Evolutionary conservation across 2,329 filamentous ascomycete genomes (phyloP).

Genomic region (Beauveria rudraprayagi): DNA sequence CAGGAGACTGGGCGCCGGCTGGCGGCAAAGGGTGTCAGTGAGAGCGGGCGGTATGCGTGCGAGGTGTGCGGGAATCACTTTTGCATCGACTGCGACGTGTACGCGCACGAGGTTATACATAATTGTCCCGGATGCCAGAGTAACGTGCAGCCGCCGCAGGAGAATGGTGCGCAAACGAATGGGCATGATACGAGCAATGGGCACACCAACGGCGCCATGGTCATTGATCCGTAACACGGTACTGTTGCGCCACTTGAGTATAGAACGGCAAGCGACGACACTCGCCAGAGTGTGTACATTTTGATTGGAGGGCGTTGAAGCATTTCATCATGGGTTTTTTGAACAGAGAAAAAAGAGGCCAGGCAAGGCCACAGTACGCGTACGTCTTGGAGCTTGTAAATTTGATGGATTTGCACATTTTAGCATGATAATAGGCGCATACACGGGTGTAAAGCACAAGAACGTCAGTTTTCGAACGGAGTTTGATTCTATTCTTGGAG

Average conservation of each 20-base stretch:
- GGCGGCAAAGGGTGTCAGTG: slow-evolving; percentile 59
- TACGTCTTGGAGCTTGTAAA: neutral
- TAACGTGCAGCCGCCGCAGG: slow-evolving; percentile 21
- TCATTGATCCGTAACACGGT: slow-evolving; percentile 28
- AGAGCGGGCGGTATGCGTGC: slow-evolving; percentile 84
- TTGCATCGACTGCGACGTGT: slow-evolving; percentile 96
- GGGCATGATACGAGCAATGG: slow-evolving; percentile 14
- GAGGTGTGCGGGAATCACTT: slow-evolving; percentile 83
- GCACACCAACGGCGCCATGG: slow-evolving; percentile 36
- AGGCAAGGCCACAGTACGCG: neutral
- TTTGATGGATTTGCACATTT: neutral
- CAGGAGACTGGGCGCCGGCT: neutral
- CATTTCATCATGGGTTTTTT: neutral
- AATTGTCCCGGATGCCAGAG: slow-evolving; percentile 88
- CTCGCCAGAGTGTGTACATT: neutral
- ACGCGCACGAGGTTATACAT: slow-evolving; percentile 87
- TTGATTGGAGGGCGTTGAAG: neutral
- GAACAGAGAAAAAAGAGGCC: neutral
- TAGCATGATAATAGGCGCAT: neutral
- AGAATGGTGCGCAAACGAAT: slow-evolving; percentile 19
- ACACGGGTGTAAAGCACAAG: neutral
- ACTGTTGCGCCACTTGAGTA: neutral
- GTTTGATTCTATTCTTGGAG: neutral
- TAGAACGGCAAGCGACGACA: neutral
- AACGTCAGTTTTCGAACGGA: neutral